Evolutionary conservation across 1,284 basidiomycete genomes (phyloP).

Genomic region (Ceratobasidium sp.): DNA sequence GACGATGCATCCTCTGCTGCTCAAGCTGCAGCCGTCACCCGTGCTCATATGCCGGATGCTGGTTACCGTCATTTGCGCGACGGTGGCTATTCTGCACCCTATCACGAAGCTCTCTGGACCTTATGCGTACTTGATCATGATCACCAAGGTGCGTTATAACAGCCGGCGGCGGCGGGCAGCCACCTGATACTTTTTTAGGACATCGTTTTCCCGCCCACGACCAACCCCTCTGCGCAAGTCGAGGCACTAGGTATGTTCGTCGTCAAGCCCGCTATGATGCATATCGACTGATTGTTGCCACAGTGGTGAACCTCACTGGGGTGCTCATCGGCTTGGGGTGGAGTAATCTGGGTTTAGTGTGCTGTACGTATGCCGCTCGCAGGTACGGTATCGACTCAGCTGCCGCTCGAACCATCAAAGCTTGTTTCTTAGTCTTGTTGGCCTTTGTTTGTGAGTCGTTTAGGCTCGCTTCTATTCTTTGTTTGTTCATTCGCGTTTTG

Average conservation of each 20-base stretch:
- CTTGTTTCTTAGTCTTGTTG: conserved; percentile 57
- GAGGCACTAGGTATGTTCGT: conserved; percentile 51
- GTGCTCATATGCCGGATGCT: conserved; percentile 36
- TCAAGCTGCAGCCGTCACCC: conserved; percentile 19
- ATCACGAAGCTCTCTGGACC: conserved; percentile 18
- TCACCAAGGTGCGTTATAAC: conserved; percentile 22
- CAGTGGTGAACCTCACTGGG: conserved; percentile 59
- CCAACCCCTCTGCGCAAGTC: conserved; percentile 62
- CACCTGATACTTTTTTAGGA: conserved; percentile 48
- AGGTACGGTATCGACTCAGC: conserved; percentile 48
- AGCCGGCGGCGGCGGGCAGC: too few species aligned
- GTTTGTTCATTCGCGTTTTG: background rate
- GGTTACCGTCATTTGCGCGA: conserved; percentile 29
- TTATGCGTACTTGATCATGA: conserved; percentile 29
- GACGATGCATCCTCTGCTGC: too few species aligned
- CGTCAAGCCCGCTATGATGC: background rate
- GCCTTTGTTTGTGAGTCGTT: conserved; percentile 58
- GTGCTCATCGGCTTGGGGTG: conserved; percentile 59
- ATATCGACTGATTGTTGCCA: conserved; percentile 40
- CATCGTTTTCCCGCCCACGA: conserved; percentile 62
- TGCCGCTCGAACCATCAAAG: conserved; percentile 55
- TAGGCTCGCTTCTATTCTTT: background rate
- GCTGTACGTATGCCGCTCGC: conserved; percentile 52
- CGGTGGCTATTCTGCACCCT: conserved; percentile 23
- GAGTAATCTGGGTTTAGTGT: conserved; percentile 59